Conservation (phyloP, 202 grass and related monocot genomes). For the Brachypodium distachyon region DNA sequence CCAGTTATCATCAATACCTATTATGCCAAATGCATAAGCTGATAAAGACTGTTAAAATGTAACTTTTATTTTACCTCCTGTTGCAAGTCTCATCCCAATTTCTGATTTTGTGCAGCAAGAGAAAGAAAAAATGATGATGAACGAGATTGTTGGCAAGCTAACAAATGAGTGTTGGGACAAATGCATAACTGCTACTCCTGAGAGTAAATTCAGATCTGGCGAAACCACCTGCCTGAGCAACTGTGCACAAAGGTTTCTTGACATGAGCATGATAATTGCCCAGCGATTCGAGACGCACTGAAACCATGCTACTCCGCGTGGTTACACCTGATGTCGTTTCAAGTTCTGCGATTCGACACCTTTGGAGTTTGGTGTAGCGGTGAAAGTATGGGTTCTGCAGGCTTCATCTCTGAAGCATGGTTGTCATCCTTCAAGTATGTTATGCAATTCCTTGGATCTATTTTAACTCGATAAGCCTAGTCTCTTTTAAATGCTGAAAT, state of each 20-base stretch:
- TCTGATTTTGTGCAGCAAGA: slow-evolving; percentile 43
- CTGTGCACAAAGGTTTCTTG: slow-evolving; percentile 45
- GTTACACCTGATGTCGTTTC: not conserved
- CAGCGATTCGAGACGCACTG: not conserved
- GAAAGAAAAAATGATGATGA: slow-evolving; percentile 56
- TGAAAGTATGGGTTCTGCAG: not conserved
- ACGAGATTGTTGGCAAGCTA: slow-evolving; percentile 57
- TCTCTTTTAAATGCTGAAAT: too few species aligned
- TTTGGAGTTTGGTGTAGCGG: not conserved
- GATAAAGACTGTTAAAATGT: too few species aligned
- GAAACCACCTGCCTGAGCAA: slow-evolving; percentile 51
- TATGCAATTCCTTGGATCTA: too few species aligned
- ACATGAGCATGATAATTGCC: slow-evolving; percentile 33
- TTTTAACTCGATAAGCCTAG: too few species aligned
- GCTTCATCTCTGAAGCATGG: not conserved
- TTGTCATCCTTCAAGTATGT: too few species aligned
- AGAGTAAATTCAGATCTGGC: slow-evolving; percentile 59
- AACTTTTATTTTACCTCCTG: too few species aligned
- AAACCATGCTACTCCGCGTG: not conserved
- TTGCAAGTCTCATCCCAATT: not conserved
- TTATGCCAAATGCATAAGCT: not conserved
- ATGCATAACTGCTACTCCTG: slow-evolving; percentile 47
- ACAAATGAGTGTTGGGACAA: slow-evolving; percentile 77
- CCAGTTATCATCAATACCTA: not conserved
- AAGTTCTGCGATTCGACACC: not conserved